Conservation (phyloP, 495 filamentous ascomycete species). For the Tricharina praecox region DNA sequence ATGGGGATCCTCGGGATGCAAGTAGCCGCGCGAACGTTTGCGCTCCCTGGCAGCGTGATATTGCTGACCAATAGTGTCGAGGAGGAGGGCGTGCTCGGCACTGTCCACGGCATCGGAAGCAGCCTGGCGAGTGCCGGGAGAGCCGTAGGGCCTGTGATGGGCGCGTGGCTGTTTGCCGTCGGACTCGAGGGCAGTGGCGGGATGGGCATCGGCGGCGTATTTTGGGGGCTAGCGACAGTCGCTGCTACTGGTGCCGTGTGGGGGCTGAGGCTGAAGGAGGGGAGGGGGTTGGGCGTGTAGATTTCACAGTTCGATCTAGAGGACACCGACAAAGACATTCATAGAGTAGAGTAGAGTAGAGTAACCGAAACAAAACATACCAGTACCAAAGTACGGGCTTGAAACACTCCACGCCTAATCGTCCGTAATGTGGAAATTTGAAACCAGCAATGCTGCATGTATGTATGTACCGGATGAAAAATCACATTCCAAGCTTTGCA, state of each 20-base stretch:
- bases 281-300: slow-evolving; percentile 27
- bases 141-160: slow-evolving; percentile 49
- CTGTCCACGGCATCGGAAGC: slow-evolving; percentile 52
- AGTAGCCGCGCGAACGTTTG: slow-evolving; percentile 55
- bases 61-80: slow-evolving; percentile 55
- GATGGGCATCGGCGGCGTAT: slow-evolving; percentile 41
- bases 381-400: no score
- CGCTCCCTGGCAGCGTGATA: slow-evolving; percentile 49
- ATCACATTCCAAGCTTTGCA: no score
- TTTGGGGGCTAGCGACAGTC: slow-evolving; percentile 46
- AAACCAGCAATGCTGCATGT: no score
- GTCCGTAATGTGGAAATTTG: no score
- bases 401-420: no score
- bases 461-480: no score
- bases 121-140: slow-evolving; percentile 42
- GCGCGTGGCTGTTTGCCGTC: slow-evolving; percentile 44
- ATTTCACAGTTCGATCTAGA: no score
- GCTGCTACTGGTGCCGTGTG: slow-evolving; percentile 36
- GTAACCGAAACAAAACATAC: no score
- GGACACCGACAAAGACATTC: no score
- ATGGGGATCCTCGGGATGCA: slow-evolving; percentile 46
- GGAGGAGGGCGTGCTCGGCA: slow-evolving; percentile 43
- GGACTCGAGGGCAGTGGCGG: slow-evolving; percentile 49
- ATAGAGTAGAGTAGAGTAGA: no score
- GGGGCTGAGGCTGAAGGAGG: slow-evolving; percentile 38